Evolutionary conservation across 1,139 yeast genomes (phyloP).

Genomic region (Kazachstania sp.): DNA sequence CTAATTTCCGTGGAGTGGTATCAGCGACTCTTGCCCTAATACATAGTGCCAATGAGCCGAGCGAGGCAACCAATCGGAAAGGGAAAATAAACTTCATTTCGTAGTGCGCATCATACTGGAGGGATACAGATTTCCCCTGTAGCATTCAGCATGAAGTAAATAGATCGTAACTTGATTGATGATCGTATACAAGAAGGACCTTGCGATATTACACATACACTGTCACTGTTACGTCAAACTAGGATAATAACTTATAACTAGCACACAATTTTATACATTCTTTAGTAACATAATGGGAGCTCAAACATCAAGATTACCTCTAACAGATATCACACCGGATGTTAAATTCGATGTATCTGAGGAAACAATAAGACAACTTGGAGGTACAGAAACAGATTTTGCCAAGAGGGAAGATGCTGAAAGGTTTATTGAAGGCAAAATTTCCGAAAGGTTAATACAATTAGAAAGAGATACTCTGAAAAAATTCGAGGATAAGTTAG

Average conservation of each 20-base stretch:
- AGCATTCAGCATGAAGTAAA: too few relatives aligned
- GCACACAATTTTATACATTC: neutral
- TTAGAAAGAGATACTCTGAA: conserved; percentile 53
- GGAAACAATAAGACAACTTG: conserved; percentile 60
- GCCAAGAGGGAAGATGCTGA: conserved; percentile 76
- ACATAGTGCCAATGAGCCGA: too few relatives aligned
- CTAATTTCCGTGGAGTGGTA: too few relatives aligned
- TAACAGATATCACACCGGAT: conserved; percentile 37
- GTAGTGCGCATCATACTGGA: too few relatives aligned
- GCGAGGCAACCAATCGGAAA: too few relatives aligned
- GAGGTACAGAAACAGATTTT: conserved; percentile 69
- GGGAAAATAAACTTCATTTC: too few relatives aligned
- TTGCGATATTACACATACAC: neutral
- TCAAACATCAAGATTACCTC: conserved; percentile 12
- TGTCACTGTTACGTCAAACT: too few relatives aligned
- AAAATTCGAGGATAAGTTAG: conserved; percentile 46
- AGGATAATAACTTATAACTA: too few relatives aligned
- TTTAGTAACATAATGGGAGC: conserved; percentile 9
- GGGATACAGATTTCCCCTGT: too few relatives aligned
- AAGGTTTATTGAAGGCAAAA: conserved; percentile 68
- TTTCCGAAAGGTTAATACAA: conserved; percentile 54
- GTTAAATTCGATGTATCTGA: conserved; percentile 70
- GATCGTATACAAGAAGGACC: too few relatives aligned
- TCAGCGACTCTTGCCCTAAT: too few relatives aligned
- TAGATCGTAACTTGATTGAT: too few relatives aligned